These are phyloP conservation scores for Hylodesmum podocarpum DNA, from an alignment of 306 rosid genomes.

Conservation along the genomic window DNA sequence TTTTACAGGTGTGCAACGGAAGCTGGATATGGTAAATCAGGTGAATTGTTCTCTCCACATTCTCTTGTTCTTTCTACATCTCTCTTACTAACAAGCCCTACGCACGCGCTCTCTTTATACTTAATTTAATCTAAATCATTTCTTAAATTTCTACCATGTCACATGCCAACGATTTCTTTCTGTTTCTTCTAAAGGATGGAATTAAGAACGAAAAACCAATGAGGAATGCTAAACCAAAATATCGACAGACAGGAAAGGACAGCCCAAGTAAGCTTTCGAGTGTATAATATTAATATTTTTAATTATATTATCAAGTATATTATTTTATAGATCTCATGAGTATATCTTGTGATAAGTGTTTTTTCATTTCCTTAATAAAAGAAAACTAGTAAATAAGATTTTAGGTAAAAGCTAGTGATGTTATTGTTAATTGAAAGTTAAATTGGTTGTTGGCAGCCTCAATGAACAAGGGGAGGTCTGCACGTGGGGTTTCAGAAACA, in stretches of 20 bases:
- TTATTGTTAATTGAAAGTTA: not conserved
- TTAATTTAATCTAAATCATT: not conserved
- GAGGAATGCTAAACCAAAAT: slow-evolving; percentile 57
- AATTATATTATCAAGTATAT: not conserved
- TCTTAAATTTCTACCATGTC: not conserved
- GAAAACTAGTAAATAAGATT: not conserved
- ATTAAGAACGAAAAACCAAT: slow-evolving; percentile 53
- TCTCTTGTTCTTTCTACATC: not conserved
- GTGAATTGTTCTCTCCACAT: slow-evolving; percentile 34
- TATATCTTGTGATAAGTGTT: not conserved
- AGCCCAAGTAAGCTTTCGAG: slow-evolving; percentile 59
- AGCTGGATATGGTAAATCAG: slow-evolving; percentile 78
- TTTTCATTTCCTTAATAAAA: not conserved
- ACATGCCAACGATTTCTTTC: not conserved
- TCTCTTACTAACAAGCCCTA: not conserved
- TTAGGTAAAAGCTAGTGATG: not conserved
- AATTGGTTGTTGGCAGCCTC: slow-evolving; percentile 48
- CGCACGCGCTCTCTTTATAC: not conserved
- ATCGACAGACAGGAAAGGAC: slow-evolving; percentile 73
- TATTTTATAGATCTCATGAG: not conserved
- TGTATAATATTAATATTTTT: not conserved
- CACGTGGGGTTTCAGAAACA: slow-evolving; percentile 66
- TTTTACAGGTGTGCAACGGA: slow-evolving; percentile 93
- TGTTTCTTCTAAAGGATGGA: slow-evolving; percentile 48
- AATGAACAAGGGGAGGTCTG: slow-evolving; percentile 53